Base-by-base conservation (phyloP, 108 stramenopile genomes). In the Fragilaria radians region DNA sequence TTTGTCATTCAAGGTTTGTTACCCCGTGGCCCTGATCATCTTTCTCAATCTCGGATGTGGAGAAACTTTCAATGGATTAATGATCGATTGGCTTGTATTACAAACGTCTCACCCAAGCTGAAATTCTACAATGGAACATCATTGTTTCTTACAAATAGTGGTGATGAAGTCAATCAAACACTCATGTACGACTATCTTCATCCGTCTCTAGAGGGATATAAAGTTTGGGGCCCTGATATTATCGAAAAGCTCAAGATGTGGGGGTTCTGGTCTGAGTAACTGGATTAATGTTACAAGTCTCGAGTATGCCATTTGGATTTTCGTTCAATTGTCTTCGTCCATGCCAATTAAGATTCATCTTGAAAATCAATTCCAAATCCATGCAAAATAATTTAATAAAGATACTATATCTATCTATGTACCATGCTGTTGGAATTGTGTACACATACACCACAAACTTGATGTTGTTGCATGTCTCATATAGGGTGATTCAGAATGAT, bases 1-100 rank as follows among this genome's bases (percentile, higher is more conserved):
- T 64, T 84, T 52, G 83, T 85, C 1, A 64, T 85, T 25, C 80
- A 85, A 46, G 68, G 73, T 5, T 24, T 84, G 25, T 50, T 84
- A 26, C 83, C 83, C 5, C 32, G 63, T 5, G 24, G 21, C 26
- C 1, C 11, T 42, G 36, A 42, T 11, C 7, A 42, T 42, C 36
- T 42, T 11, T 14, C 14, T 14, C 11, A 42, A 14, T 42, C 36
- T 14, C 24, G 22, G 4, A 23, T 45, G 3, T 67, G 66, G 68
- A 33, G 53, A 5, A 23, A 32, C 23, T 28, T 70, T 36, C 23
- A 52, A 42, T 24, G 25, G 47, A 46, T 67, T 28, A 76, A 76
- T 57, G 49, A 63, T 5, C 26, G 45, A 32, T 47, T 76, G 59
- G 48, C 68, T 26, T 70, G 69, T 56, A 67, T 61, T 54, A 36